phyloP scores from a whole-genome alignment of 2,329 filamentous ascomycete species.

The Neofusicoccum laricinum region DNA sequence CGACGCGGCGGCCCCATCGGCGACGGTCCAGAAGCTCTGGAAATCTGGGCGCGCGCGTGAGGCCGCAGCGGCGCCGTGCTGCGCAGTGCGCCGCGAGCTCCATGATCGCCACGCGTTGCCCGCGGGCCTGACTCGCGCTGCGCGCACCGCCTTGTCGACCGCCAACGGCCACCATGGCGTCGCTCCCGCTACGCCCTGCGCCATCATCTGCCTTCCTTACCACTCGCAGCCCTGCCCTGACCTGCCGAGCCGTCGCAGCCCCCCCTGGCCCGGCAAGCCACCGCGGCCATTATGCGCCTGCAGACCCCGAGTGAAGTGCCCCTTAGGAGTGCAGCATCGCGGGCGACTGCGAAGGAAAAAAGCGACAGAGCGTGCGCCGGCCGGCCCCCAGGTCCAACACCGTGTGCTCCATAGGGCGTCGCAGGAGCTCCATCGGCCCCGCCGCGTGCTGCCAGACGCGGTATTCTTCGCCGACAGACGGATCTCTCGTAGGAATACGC shows the following conservation, averaged over 20 bases:
- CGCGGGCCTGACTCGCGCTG: neutral
- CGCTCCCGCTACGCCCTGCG: neutral
- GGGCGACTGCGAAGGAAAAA: neutral
- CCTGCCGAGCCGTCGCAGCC: neutral
- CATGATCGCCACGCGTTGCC: slow-evolving; percentile 9
- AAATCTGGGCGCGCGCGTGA: neutral
- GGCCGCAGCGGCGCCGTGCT: too few species aligned
- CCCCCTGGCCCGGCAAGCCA: neutral
- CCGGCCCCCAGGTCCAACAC: neutral
- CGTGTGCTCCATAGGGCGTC: neutral
- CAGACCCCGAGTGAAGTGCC: neutral
- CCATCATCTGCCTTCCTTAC: neutral
- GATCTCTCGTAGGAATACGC: neutral
- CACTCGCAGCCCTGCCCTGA: neutral
- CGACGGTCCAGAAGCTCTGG: slow-evolving; percentile 7
- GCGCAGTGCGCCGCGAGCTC: neutral
- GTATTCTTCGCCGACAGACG: neutral
- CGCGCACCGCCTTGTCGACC: neutral
- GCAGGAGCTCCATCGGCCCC: neutral
- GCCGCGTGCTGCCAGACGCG: neutral
- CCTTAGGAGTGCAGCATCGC: neutral
- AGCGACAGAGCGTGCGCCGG: neutral
- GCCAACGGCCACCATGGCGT: slow-evolving; percentile 1
- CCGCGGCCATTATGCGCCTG: neutral
- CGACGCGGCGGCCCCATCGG: neutral